These are phyloP conservation scores for Gossypium rotundifolium DNA, from an alignment of 345 rosid genomes.

Conservation along the genomic window DNA sequence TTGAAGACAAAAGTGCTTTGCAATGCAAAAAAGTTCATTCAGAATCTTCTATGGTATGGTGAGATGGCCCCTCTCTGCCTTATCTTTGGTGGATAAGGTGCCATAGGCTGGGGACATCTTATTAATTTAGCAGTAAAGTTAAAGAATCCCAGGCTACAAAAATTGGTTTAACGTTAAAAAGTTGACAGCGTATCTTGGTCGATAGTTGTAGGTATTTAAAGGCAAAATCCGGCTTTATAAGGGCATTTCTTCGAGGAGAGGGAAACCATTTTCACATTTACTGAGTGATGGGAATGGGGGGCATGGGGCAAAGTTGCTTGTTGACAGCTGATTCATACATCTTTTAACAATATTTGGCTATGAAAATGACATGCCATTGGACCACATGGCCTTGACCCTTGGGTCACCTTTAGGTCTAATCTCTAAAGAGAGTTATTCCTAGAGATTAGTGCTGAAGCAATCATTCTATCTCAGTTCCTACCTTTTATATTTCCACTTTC, in stretches of 20 bases:
- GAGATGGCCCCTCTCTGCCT: conserved; percentile 13
- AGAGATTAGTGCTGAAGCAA: background rate
- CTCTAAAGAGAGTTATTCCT: background rate
- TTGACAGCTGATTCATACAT: background rate
- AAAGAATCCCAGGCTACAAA: conserved; percentile 4
- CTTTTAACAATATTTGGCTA: background rate
- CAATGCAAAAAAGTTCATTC: conserved; percentile 7
- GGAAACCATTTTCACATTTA: background rate
- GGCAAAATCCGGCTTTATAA: background rate
- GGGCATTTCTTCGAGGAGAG: conserved; percentile 5
- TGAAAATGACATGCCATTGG: background rate
- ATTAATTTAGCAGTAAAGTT: background rate
- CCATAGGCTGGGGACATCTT: conserved; percentile 4
- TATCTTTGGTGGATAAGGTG: conserved; percentile 8
- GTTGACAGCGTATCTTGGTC: background rate
- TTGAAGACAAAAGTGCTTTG: conserved; percentile 2
- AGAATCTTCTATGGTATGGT: conserved; percentile 13
- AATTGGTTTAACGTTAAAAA: background rate
- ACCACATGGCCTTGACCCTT: background rate
- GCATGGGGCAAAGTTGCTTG: background rate
- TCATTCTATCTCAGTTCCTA: background rate
- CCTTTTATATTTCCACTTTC: background rate
- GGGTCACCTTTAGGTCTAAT: background rate
- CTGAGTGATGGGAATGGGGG: background rate
- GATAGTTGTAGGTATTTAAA: background rate